Conservation (phyloP, 306 rosid species). For the Erythrophleum fordii region DNA sequence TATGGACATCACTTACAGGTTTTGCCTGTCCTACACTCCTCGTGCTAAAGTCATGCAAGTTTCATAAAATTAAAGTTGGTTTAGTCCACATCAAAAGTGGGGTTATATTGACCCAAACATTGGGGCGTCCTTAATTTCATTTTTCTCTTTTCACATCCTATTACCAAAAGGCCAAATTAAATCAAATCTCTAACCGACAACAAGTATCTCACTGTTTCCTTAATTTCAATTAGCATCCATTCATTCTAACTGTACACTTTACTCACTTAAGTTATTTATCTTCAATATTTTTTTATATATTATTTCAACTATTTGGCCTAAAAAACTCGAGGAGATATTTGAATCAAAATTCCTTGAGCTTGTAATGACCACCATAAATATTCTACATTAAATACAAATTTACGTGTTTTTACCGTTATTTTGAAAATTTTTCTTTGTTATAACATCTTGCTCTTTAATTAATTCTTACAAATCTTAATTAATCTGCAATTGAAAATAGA, state of each 20-base stretch:
- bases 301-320: no score
- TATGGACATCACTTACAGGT: slow-evolving; percentile 44
- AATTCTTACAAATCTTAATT: no score
- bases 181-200: slow-evolving; percentile 20
- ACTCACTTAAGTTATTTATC: no score
- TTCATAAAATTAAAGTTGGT: slow-evolving; percentile 29
- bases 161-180: neutral
- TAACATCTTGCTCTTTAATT: no score
- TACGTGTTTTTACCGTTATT: no score
- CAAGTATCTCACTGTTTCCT: neutral
- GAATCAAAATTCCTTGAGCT: no score
- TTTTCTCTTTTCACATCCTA: slow-evolving; percentile 36
- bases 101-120: slow-evolving; percentile 44
- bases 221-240: neutral
- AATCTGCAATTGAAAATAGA: no score
- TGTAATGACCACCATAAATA: no score
- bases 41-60: slow-evolving; percentile 41
- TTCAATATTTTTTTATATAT: no score
- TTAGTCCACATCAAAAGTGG: slow-evolving; percentile 37
- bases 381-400: no score
- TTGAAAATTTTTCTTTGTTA: no score
- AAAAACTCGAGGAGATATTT: no score
- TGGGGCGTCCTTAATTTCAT: neutral
- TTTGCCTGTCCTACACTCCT: slow-evolving; percentile 44
- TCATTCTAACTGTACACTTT: neutral